Evolutionary conservation across 2,329 filamentous ascomycete genomes (phyloP).

Genomic region (Diaporthe ampelina): DNA sequence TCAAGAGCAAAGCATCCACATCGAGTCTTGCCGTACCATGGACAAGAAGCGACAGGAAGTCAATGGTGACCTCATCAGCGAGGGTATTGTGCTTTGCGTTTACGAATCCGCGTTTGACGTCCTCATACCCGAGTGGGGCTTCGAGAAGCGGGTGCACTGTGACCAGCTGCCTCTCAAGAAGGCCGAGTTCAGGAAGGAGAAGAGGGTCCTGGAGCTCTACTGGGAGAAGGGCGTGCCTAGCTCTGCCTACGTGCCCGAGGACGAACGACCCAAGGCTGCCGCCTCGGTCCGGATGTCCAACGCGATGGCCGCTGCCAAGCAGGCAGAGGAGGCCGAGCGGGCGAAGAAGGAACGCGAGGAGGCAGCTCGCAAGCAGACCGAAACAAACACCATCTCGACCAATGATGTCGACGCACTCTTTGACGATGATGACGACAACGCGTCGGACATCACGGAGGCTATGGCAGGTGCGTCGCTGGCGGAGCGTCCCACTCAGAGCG

Average conservation of each 20-base stretch:
- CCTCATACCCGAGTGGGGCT: conserved; percentile 96
- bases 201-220: conserved; percentile 93
- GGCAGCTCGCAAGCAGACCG: conserved; percentile 91
- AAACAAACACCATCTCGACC: conserved; percentile 93
- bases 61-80: conserved; percentile 92
- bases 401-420: conserved; percentile 97
- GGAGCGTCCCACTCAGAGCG: conserved; percentile 94
- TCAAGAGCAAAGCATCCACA: conserved; percentile 98
- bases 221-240: conserved; percentile 99
- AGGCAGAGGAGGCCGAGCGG: conserved; percentile 86
- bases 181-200: conserved; percentile 98
- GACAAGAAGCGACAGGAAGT: conserved; percentile 89
- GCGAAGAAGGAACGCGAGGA: conserved; percentile 90
- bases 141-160: conserved; percentile 99
- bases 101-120: conserved; percentile 99
- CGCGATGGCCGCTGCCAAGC: conserved; percentile 80
- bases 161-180: conserved; percentile 98
- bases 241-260: conserved; percentile 95
- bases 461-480: conserved; percentile 91
- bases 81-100: conserved; percentile 95
- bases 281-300: conserved; percentile 81
- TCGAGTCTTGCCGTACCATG: conserved; percentile 96
- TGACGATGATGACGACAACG: conserved; percentile 91
- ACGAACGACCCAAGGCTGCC: conserved; percentile 90
- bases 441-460: conserved; percentile 89